These are phyloP conservation scores for Kazachstania taianensis DNA, from an alignment of 805 yeast genomes.

Conservation along the genomic window DNA sequence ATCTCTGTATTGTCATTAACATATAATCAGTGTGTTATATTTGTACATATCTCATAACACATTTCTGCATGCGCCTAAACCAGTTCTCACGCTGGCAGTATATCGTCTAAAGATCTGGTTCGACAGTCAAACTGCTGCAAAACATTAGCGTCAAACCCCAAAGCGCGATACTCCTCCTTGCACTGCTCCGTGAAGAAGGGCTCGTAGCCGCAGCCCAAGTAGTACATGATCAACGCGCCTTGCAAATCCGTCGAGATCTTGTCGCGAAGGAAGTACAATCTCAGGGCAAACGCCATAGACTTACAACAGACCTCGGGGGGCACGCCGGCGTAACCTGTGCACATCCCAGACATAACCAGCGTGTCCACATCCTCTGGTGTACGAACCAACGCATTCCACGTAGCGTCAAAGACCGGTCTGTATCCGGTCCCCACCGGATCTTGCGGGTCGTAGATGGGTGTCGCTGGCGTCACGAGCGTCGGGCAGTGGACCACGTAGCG, in stretches of 20 bases:
- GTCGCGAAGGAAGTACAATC: conserved; percentile 13
- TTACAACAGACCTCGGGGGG: conserved; percentile 21
- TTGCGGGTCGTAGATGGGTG: conserved; percentile 9
- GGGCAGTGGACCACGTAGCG: conserved; percentile 26
- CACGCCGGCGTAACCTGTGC: conserved; percentile 28
- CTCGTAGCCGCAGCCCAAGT: conserved; percentile 16
- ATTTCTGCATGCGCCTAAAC: no score
- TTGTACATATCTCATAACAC: no score
- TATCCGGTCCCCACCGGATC: conserved; percentile 17
- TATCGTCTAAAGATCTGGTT: conserved; percentile 12
- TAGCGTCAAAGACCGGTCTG: conserved; percentile 23
- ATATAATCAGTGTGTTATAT: no score
- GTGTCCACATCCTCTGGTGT: conserved; percentile 16
- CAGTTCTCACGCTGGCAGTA: no score
- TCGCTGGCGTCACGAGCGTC: conserved; percentile 24
- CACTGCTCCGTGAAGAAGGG: conserved; percentile 15
- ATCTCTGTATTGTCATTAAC: no score
- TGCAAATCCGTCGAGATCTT: conserved; percentile 14
- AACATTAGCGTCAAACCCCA: conserved; percentile 12
- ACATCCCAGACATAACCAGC: conserved; percentile 25
- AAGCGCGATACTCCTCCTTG: conserved; percentile 13
- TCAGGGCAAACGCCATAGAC: conserved; percentile 24
- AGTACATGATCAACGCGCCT: conserved; percentile 23
- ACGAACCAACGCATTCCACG: conserved; percentile 19
- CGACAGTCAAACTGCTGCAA: conserved; percentile 13